phyloP scores from a whole-genome alignment of 148 eudicot genomes.

The Cornus kousa region DNA sequence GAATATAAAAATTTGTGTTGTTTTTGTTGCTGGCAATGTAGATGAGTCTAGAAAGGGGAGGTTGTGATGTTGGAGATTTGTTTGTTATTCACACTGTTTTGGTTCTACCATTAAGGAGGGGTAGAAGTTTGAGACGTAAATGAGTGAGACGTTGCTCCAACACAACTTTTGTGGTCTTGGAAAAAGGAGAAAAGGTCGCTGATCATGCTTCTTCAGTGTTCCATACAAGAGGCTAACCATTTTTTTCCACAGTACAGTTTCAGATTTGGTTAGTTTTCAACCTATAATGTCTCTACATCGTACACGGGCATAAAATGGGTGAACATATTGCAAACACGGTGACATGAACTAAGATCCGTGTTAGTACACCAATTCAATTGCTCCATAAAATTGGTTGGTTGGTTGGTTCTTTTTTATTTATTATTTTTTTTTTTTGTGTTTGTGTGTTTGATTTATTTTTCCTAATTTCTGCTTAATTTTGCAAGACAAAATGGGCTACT shows the following conservation, averaged over 20 bases:
- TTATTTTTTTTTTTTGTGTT: no score
- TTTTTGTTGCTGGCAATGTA: neutral
- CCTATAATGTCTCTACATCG: neutral
- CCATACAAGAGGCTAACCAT: neutral
- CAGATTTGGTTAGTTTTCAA: neutral
- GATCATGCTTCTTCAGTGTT: slow-evolving; percentile 27
- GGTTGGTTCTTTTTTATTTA: no score
- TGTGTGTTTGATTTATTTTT: no score
- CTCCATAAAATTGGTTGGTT: no score
- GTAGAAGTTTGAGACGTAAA: neutral
- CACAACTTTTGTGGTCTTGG: slow-evolving; percentile 24
- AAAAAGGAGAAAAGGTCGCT: neutral
- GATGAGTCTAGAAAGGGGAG: neutral
- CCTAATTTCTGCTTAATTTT: no score
- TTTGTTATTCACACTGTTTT: slow-evolving; percentile 13
- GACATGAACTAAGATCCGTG: no score
- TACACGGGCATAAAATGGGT: neutral
- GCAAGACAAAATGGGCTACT: no score
- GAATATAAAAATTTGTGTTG: neutral
- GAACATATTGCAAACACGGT: no score
- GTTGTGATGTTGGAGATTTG: slow-evolving; percentile 15
- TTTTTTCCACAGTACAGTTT: neutral
- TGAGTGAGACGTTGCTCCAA: slow-evolving; percentile 21
- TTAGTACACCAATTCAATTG: no score
- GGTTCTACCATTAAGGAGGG: neutral